These are phyloP conservation scores for Alloteropsis semialata DNA, from an alignment of 176 grass and related monocot genomes.

Conservation along the genomic window DNA sequence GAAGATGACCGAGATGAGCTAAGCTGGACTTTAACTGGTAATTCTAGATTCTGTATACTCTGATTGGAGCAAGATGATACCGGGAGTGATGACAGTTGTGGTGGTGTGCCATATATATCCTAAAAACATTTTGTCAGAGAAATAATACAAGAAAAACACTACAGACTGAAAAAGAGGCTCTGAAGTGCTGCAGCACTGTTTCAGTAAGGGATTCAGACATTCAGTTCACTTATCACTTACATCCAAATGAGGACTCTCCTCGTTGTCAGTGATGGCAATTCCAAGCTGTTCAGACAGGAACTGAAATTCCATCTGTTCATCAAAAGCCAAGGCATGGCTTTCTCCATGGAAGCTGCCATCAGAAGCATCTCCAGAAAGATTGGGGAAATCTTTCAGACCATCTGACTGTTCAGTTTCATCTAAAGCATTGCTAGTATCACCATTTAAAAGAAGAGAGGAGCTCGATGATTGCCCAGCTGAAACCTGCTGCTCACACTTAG, in stretches of 20 bases:
- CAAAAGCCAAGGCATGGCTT: constrained; percentile 44
- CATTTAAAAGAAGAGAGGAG: constrained; percentile 38
- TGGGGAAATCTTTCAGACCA: constrained; percentile 70
- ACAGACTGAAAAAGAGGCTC: neutral
- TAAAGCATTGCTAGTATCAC: constrained; percentile 28
- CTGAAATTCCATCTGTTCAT: constrained; percentile 87
- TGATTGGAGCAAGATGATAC: constrained; percentile 49
- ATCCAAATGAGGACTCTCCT: constrained; percentile 69
- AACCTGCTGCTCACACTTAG: constrained; percentile 58
- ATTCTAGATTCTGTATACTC: constrained; percentile 33
- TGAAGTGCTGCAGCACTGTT: neutral
- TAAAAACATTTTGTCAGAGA: constrained; percentile 27
- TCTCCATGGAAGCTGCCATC: constrained; percentile 72
- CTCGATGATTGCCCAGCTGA: constrained; percentile 40
- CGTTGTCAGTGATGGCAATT: constrained; percentile 84
- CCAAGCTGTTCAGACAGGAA: constrained; percentile 92
- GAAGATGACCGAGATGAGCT: constrained; percentile 44
- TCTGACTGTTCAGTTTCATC: constrained; percentile 61
- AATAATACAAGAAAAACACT: neutral
- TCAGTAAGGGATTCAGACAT: neutral
- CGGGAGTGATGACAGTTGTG: constrained; percentile 50
- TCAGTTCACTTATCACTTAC: too few species aligned
- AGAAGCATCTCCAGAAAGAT: constrained; percentile 70
- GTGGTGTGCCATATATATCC: constrained; percentile 75
- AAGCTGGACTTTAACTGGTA: constrained; percentile 49